These are phyloP conservation scores for Eucalyptus grandis DNA, from an alignment of 345 rosid species.

Conservation along the genomic window DNA sequence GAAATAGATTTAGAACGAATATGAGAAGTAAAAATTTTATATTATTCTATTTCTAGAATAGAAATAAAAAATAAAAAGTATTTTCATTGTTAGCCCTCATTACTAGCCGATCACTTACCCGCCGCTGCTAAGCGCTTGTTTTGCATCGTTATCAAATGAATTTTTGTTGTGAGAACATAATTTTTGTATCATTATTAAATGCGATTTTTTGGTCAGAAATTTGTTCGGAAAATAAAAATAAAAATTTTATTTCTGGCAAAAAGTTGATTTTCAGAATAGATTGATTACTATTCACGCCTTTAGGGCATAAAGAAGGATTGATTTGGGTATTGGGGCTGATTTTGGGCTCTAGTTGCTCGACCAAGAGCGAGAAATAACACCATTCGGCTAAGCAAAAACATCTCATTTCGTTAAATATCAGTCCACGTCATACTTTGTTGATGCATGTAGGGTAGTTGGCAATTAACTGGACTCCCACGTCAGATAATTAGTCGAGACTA, in stretches of 20 bases:
- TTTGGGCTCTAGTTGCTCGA: neutral
- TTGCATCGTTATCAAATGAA: no score
- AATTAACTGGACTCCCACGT: neutral
- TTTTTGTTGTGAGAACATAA: accelerated
- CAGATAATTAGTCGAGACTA: neutral
- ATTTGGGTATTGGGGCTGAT: neutral
- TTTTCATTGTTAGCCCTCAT: no score
- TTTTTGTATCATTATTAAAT: no score
- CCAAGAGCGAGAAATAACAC: neutral
- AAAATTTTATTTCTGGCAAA: no score
- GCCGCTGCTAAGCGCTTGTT: accelerated
- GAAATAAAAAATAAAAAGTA: no score
- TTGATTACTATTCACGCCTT: neutral
- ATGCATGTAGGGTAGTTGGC: neutral
- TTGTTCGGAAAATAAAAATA: accelerated
- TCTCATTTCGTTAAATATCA: neutral
- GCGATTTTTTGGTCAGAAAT: accelerated
- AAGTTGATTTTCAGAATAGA: no score
- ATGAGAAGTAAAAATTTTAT: accelerated
- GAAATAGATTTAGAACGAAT: no score
- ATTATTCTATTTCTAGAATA: accelerated
- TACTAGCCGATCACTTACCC: no score
- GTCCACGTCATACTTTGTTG: neutral
- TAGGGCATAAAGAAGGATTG: neutral
- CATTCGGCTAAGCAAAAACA: neutral